Evolutionary conservation across 78 protist species (phyloP), one percentile per base, ranked within the genome.

Genomic region (Dictyostelium purpureum): DNA sequence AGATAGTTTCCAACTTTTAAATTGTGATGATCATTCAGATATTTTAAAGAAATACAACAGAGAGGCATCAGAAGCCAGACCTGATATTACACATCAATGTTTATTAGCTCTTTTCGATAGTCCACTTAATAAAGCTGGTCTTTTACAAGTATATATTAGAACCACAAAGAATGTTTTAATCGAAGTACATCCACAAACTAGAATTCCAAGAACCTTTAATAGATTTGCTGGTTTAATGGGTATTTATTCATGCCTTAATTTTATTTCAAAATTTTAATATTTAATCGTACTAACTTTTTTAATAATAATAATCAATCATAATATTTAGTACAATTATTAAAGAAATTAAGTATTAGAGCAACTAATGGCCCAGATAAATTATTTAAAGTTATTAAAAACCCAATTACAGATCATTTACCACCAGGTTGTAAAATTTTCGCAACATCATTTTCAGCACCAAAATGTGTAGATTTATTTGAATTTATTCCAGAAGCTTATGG

Each of bases 61-160:
- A 61, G 96, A 97, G 73, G 90, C 96, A 0, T 94, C 96, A 0
- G 99, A 96, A 49, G 85, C 38, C 76, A 90, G 99, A 6, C 99
- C 99, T 0, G 99, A 99, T 89, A 98, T 99, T 35, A 31, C 95
- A 2, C 99, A 99, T 78, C 99, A 97, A 98, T 96, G 99, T 75
- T 88, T 99, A 40, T 73, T 99, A 43, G 97, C 97, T 1, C 90
- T 99, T 28, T 95, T 98, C 18, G 99, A 99, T 81, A 85, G 97
- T 61, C 99, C 99, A 2, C 76, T 99, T 18, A 99, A 99, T 95
- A 97, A 99, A 85, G 97, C 99, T 0, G 99, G 99, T 7, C 70
- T 74, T 26, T 90, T 99, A 18, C 97, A 98, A 78, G 83, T 98
- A n/a, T 99, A 70, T 77, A 83, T 99, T 2, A 98, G 80, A 47